A percentile compares a stretch with the other conserved stretches of the same genome.
Evolutionary conservation across 805 yeast species (phyloP).

Genomic region (Ogataea angusta): DNA sequence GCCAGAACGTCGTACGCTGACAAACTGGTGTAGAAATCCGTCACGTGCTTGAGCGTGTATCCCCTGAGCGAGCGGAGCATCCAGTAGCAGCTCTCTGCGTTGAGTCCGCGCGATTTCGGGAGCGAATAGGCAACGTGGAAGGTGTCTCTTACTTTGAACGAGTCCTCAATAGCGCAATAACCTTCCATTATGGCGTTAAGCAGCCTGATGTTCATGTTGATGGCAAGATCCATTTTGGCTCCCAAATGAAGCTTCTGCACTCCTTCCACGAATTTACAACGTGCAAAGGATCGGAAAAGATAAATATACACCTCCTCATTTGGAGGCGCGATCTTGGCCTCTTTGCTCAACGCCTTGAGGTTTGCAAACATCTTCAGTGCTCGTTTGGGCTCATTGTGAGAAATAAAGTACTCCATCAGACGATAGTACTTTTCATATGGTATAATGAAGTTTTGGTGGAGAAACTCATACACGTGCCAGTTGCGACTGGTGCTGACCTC

Average conservation of each 20-base stretch:
- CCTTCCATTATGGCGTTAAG: constrained; percentile 65
- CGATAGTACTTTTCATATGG: constrained; percentile 61
- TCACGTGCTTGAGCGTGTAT: constrained; percentile 51
- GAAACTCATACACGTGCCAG: constrained; percentile 55
- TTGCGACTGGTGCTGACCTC: constrained; percentile 45
- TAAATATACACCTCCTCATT: constrained; percentile 54
- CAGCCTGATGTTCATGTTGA: constrained; percentile 53
- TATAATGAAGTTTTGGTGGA: constrained; percentile 52
- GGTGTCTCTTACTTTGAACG: constrained; percentile 52
- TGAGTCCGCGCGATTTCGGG: constrained; percentile 49
- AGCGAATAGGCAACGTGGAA: constrained; percentile 57
- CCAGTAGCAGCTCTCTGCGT: constrained; percentile 61
- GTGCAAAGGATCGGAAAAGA: constrained; percentile 60
- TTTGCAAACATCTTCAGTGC: constrained; percentile 61
- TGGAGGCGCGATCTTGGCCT: constrained; percentile 51
- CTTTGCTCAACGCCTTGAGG: constrained; percentile 52
- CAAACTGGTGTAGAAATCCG: constrained; percentile 58
- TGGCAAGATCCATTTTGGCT: constrained; percentile 57
- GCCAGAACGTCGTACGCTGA: constrained; percentile 53
- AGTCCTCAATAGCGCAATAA: constrained; percentile 54
- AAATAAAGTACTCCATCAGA: constrained; percentile 54
- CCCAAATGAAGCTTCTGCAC: constrained; percentile 60
- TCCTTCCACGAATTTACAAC: constrained; percentile 58
- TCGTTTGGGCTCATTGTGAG: constrained; percentile 53
- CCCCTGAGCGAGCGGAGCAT: constrained; percentile 64